Evolutionary conservation across 805 yeast genomes (phyloP), one percentile per base, ranked within the genome.

Genomic region (Metschnikowia amazonensis): DNA sequence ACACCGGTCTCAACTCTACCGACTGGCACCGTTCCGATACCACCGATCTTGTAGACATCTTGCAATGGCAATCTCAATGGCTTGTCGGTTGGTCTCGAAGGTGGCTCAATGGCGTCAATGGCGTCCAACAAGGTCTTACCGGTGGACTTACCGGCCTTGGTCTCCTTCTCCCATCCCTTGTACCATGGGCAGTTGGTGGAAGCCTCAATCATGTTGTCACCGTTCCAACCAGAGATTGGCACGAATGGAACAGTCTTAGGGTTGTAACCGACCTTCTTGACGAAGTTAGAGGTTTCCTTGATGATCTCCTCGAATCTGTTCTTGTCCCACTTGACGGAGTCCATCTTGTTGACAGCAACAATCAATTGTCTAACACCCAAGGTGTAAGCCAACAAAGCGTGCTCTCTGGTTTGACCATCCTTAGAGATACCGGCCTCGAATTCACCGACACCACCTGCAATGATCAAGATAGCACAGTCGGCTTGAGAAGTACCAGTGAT

Each of bases 271-370:
- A 82, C 89, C 80, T 84, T 79, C 84, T 81, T 82, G 79, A 84
- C 80, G 80, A 84, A 84, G 77, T 81, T 81, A 57, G 84, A 67
- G 62, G 87, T 78, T 75, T 85, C 89, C 80, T 81, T 82, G 69
- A 74, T 67, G 62, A 84, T 84, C 70, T 84, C 89, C 61, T 81
- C 81, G 77, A 75, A 87, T 76, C 95, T 84, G 62, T 76, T 68
- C 79, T 86, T 81, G 60, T 81, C 77, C 95, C 95, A 86, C 70
- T 86, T 84, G 68, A 83, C 89, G 70, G 94, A 82, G 80, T 86
- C 95, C 95, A 86, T 87, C 87, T 86, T 86, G 89, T 86, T 86
- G 77, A 86, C 80, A 64, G 94, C 95, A 74, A 86, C 90, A 67
- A 86, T 84, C 70, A 86, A 79, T 74, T 85, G 92, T 60, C 73